phyloP scores from a whole-genome alignment of 768 basidiomycete genomes.

The Leucosporidium scottii region DNA sequence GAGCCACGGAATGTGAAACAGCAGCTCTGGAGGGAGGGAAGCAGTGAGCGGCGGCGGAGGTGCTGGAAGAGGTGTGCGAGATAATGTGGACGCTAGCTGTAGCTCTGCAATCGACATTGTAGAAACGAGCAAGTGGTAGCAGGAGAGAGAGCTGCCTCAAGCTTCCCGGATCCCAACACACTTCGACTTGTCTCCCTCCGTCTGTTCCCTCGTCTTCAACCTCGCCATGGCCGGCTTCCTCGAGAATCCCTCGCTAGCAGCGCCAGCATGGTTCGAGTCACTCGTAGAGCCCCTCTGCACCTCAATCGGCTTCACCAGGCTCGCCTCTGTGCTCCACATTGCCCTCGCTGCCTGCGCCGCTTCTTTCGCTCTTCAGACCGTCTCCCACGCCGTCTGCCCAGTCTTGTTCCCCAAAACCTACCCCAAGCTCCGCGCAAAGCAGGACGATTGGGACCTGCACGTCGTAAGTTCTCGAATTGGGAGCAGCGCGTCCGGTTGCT shows the following conservation, averaged over 20 bases:
- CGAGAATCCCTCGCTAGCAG: neutral
- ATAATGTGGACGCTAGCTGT: too few species aligned
- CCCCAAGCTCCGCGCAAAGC: slow-evolving; percentile 17
- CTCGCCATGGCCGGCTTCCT: neutral
- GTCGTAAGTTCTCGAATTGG: slow-evolving; percentile 1
- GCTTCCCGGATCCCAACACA: too few species aligned
- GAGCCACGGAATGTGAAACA: too few species aligned
- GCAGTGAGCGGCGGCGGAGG: too few species aligned
- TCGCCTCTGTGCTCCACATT: slow-evolving; percentile 21
- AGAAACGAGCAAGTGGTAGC: too few species aligned
- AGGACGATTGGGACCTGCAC: slow-evolving; percentile 32
- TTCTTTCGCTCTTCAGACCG: slow-evolving; percentile 19
- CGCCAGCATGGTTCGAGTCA: slow-evolving; percentile 4
- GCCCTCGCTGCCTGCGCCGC: slow-evolving; percentile 12
- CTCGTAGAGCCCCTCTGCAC: neutral
- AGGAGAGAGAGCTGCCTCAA: too few species aligned
- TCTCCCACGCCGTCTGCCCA: slow-evolving; percentile 12
- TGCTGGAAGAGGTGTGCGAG: too few species aligned
- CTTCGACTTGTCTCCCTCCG: neutral
- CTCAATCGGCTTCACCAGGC: slow-evolving; percentile 7
- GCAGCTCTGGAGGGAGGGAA: too few species aligned
- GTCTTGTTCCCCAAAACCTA: slow-evolving; percentile 9
- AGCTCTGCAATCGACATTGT: too few species aligned
- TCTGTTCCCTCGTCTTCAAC: neutral
- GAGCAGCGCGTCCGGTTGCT: neutral